Base-by-base conservation (phyloP, 495 filamentous ascomycete genomes). In the Daldinia loculata region DNA sequence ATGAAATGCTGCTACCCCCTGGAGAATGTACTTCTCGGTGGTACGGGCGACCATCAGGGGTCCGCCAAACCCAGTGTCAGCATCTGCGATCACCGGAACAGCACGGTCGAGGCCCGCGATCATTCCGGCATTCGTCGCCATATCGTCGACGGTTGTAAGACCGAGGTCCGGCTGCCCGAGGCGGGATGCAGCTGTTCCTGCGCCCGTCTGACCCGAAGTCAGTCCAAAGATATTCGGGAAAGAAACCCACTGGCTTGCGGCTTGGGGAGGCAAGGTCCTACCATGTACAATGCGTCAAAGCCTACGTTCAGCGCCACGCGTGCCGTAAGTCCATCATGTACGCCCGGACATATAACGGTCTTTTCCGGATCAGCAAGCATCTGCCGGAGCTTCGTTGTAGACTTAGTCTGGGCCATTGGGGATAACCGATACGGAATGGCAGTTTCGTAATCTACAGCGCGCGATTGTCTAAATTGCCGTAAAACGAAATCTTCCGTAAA, bases 281-380 rank as follows among this genome's bases (percentile, higher is more conserved):
- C 90, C 89, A 92, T 91, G 77, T 92, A 92, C 45, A 92, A 67
- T 27, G 79, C 84, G 19, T 91, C 85, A 71, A 89, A 90, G 11
- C 88, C 89, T 11, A 87, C 71, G 26, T 82, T 76, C 58, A 92
- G 80, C 4, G 88, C 89, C 73, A 92, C 81, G 2, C 90, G 82
- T 4, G 90, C 89, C 1, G 89, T 88, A 22, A 91, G 83, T 6
- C 90, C 90, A 81, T 93, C 90, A 69, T 92, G 89, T 0, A 93
- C 89, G 48, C 90, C 90, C 1, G 90, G 90, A 56, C 87, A 90
- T 2, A 90, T 83, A 15, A 89, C 80, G 48, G 84, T 75, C 12
- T 77, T 70, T 30, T 75, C 70, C 24, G 75, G 70, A 15, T 80
- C 66, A 12, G 71, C 74, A 17, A 85, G 74, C 59, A 79, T 71